These are phyloP conservation scores for Tilletia indica DNA, from an alignment of 1,284 basidiomycete species.

Conservation along the genomic window DNA sequence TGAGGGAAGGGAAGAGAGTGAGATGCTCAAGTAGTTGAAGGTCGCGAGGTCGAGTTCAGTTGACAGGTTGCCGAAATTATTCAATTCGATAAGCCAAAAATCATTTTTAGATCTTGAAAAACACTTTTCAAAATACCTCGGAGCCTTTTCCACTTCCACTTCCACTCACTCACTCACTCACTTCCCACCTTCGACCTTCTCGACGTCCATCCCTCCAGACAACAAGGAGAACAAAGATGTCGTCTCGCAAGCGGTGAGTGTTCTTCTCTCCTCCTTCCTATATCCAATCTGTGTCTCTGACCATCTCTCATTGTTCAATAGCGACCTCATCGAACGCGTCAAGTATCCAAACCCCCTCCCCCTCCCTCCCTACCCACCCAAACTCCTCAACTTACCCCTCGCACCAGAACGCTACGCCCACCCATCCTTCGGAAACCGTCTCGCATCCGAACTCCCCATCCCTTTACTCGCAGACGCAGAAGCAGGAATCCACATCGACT, in stretches of 20 bases:
- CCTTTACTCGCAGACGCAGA: slow-evolving; percentile 51
- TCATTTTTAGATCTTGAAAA: too few species aligned
- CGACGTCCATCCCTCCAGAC: too few species aligned
- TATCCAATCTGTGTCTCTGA: background rate
- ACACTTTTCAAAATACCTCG: too few species aligned
- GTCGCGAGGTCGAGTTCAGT: too few species aligned
- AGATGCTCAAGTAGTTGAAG: too few species aligned
- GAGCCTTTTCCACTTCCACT: too few species aligned
- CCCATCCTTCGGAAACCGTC: slow-evolving; percentile 40
- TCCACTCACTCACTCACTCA: too few species aligned
- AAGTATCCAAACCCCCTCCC: slow-evolving; percentile 55
- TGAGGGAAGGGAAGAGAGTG: too few species aligned
- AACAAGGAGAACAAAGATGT: background rate
- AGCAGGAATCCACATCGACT: slow-evolving; percentile 52
- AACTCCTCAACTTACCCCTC: slow-evolving; percentile 44
- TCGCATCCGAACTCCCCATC: slow-evolving; percentile 44
- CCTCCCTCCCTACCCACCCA: slow-evolving; percentile 52
- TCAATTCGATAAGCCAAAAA: too few species aligned
- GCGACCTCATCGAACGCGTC: slow-evolving; percentile 53
- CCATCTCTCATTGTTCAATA: slow-evolving; percentile 16
- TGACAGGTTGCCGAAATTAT: too few species aligned
- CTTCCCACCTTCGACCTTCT: too few species aligned
- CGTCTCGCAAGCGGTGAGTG: slow-evolving; percentile 13
- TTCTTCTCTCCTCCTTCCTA: background rate
- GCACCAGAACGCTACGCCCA: slow-evolving; percentile 41